Base-by-base conservation (phyloP, 805 yeast species). In the Cyberlindnera japonica region DNA sequence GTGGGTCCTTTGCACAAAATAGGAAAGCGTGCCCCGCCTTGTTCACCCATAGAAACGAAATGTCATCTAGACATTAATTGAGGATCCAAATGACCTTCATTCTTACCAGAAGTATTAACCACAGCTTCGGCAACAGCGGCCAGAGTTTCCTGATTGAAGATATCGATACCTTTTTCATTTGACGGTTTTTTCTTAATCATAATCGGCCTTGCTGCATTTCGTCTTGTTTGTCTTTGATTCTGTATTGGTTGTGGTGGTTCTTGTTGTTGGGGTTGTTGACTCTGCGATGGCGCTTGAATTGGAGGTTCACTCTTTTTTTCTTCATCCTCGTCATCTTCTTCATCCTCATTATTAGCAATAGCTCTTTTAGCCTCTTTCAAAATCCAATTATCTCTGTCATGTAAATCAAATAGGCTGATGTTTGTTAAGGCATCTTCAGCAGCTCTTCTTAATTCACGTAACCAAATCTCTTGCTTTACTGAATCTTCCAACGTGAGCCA, bases 391-490 rank as follows among this genome's bases (percentile, higher is more conserved):
- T 72, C 74, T 29, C 74, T 55, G 6, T 64, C 55, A 1, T 67
- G 67, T 45, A 73, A 54, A 37, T 73, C 75, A 47, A 61, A 71
- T n/a, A 72, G 50, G 0, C 72, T 62, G 12, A 67, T 51, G 4
- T 53, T 45, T 3, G 68, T 68, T 10, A 74, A 47, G 0, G 74
- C 65, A 11, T 71, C 72, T 30, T 67, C 68, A 1, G 75, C 73
- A 8, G 73, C 68, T 10, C 55, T 47, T 26, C 75, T 53, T 45
- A 68, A 63, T 43, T 72, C 77, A 9, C 69, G 49, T 2, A 45
- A 48, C 78, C 78, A 74, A 27, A 70, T 58, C n/a, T 65, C 70
- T 31, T 53, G 56, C 33, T 63, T 68, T 1, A 57, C 55, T 4
- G 53, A 54, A 16, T 62, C 64, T 9, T 65, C 43, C 29, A 70